These are phyloP conservation scores for Yamadazyma taylorii DNA, from an alignment of 1,139 yeast genomes.

Conservation along the genomic window DNA sequence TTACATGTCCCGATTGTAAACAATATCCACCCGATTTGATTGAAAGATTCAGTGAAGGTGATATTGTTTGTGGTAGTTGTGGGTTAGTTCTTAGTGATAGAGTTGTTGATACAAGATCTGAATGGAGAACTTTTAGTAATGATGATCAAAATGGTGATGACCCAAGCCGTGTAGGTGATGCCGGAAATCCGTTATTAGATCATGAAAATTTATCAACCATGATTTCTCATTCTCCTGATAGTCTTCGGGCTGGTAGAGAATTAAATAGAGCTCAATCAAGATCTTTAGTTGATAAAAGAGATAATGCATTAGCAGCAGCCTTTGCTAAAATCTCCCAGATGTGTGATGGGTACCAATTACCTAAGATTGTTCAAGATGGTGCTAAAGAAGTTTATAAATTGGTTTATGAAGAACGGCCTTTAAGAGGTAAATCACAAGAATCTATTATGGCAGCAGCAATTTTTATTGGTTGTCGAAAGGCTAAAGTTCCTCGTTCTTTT, in stretches of 20 bases:
- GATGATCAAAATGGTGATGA: constrained; percentile 98
- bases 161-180: constrained; percentile 99
- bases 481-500: constrained; percentile 91
- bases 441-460: constrained; percentile 97
- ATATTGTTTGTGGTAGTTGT: constrained; percentile 95
- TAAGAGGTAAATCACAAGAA: constrained; percentile 91
- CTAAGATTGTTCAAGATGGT: constrained; percentile 94
- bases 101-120: constrained; percentile 92
- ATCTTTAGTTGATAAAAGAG: constrained; percentile 82
- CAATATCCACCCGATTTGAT: constrained; percentile 94
- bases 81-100: constrained; percentile 91
- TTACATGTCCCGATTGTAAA: constrained; percentile 95
- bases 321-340: constrained; percentile 89
- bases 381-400: constrained; percentile 95
- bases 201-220: constrained; percentile 91
- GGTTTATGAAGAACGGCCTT: constrained; percentile 82
- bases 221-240: constrained; percentile 83
- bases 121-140: constrained; percentile 97
- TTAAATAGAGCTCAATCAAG: constrained; percentile 86
- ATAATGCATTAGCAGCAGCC: constrained; percentile 84
- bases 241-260: constrained; percentile 77
- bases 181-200: constrained; percentile 91
- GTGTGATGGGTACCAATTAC: constrained; percentile 96
- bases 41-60: constrained; percentile 96
- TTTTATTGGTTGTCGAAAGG: constrained; percentile 91